A percentile compares a stretch with the other conserved stretches of the same genome.
These are phyloP conservation scores for Daedaleopsis nitida DNA, from an alignment of 768 basidiomycete genomes.

Conservation along the genomic window DNA sequence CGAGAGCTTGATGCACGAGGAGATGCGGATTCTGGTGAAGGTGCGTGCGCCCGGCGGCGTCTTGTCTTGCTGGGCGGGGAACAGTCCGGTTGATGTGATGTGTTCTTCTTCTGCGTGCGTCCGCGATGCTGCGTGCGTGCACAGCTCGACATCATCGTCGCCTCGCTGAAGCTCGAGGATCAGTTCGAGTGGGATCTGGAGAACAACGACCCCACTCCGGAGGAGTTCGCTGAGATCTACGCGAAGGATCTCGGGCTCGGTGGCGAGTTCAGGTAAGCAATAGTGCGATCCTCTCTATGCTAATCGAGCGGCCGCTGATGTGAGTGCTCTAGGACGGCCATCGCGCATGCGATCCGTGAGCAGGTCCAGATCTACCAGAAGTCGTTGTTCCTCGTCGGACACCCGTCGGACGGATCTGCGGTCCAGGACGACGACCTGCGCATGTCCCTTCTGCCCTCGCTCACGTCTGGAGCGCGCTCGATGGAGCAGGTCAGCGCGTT, in stretches of 20 bases:
- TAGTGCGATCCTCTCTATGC: not conserved
- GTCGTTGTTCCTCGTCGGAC: constrained; percentile 87
- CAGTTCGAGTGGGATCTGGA: constrained; percentile 98
- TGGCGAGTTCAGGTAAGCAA: constrained; percentile 87
- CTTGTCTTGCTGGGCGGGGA: not conserved
- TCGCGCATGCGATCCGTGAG: constrained; percentile 94
- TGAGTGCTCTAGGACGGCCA: constrained; percentile 70
- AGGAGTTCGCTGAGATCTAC: constrained; percentile 90
- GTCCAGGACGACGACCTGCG: constrained; percentile 92
- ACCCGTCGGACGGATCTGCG: constrained; percentile 75
- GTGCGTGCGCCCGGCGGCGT: constrained; percentile 43
- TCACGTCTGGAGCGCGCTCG: constrained; percentile 69
- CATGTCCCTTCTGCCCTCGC: constrained; percentile 83
- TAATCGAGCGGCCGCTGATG: not conserved
- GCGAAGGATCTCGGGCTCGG: constrained; percentile 83
- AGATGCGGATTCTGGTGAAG: constrained; percentile 91
- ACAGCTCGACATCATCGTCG: constrained; percentile 94
- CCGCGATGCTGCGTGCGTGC: not conserved
- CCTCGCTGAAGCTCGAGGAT: constrained; percentile 90
- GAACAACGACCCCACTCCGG: constrained; percentile 78
- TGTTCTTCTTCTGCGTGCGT: not conserved
- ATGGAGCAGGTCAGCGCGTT: constrained; percentile 77
- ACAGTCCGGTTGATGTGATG: not conserved
- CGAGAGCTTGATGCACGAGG: constrained; percentile 70
- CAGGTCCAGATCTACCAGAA: constrained; percentile 92